These are phyloP conservation scores for Suillus lakei DNA, from an alignment of 768 basidiomycete genomes.

Conservation along the genomic window DNA sequence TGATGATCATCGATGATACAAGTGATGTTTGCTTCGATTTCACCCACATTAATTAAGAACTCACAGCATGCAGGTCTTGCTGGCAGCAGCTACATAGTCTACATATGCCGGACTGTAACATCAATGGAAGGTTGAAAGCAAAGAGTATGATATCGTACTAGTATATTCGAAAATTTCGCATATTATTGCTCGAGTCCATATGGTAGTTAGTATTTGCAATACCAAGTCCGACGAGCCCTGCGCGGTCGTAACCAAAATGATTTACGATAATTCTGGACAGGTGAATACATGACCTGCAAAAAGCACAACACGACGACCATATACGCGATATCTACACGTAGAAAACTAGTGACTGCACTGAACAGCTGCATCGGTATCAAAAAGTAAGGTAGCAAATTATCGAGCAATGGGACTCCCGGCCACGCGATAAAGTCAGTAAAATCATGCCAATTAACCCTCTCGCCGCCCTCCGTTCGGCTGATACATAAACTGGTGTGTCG, in stretches of 20 bases:
- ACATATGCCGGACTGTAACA: no score
- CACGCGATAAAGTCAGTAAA: conserved; percentile 10
- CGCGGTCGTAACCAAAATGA: background rate
- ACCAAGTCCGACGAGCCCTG: background rate
- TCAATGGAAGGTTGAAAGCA: no score
- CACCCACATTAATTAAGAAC: no score
- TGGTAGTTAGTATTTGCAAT: background rate
- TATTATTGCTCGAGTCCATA: background rate
- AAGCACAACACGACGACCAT: conserved; percentile 3
- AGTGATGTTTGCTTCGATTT: no score
- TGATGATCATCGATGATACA: no score
- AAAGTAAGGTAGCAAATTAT: conserved; percentile 1
- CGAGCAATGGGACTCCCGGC: background rate
- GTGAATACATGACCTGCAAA: conserved; percentile 5
- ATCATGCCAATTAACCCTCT: conserved; percentile 23
- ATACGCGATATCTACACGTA: conserved; percentile 4
- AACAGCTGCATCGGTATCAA: conserved; percentile 2
- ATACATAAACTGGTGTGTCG: conserved; percentile 50
- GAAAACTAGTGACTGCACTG: background rate
- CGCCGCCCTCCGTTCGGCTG: conserved; percentile 45
- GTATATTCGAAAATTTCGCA: no score
- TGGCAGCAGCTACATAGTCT: no score
- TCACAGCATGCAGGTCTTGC: no score
- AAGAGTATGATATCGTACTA: no score
- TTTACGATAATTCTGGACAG: background rate